phyloP scores from a whole-genome alignment of 225 moss, liverwort and hornwort species.

The Polytrichum commune region DNA sequence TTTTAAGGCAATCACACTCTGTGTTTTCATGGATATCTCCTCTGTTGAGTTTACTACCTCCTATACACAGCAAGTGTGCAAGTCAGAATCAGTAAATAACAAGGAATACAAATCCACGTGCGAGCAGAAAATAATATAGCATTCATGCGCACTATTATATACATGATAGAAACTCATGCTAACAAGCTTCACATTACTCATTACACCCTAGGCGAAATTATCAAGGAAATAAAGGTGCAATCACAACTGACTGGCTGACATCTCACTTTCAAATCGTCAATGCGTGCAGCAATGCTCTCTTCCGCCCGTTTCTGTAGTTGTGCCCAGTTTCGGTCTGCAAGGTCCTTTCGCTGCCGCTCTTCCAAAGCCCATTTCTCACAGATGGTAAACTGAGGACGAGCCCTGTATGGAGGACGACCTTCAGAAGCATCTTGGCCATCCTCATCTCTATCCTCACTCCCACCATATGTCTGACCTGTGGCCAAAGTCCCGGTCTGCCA shows the following conservation, averaged over 20 bases:
- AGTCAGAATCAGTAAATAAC: not conserved
- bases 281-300: slow-evolving; percentile 35
- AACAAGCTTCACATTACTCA: not conserved
- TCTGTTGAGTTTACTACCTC: slow-evolving; percentile 53
- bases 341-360: slow-evolving; percentile 36
- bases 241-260: not conserved
- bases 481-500: slow-evolving; percentile 7
- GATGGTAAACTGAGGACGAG: slow-evolving; percentile 45
- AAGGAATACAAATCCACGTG: too few species aligned
- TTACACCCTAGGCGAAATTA: not conserved
- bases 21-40: slow-evolving; percentile 54
- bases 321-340: slow-evolving; percentile 32
- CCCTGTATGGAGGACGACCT: slow-evolving; percentile 20
- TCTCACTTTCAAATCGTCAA: slow-evolving; percentile 41
- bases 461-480: slow-evolving; percentile 8
- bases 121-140: too few species aligned
- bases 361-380: slow-evolving; percentile 50
- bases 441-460: slow-evolving; percentile 1
- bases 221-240: not conserved
- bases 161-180: not conserved
- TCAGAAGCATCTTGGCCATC: slow-evolving; percentile 19
- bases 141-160: too few species aligned
- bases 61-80: slow-evolving; percentile 22
- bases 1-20: slow-evolving; percentile 66
- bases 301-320: slow-evolving; percentile 44